phyloP scores from a whole-genome alignment of 2,329 filamentous ascomycete species.

The Colletotrichum tropicicola region DNA sequence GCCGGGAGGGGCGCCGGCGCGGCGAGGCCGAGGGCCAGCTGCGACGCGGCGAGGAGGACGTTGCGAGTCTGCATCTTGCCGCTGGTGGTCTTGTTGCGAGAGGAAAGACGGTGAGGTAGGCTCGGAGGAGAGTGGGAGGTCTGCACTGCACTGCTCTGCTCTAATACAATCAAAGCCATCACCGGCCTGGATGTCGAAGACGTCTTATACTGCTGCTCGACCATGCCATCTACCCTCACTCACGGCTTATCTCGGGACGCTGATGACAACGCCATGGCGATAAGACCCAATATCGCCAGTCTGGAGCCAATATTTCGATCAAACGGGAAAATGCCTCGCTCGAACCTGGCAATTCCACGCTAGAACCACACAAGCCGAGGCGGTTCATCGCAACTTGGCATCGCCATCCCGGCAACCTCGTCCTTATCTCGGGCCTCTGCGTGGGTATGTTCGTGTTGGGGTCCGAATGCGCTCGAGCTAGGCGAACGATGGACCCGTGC shows the following conservation, averaged over 20 bases:
- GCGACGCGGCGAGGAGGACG: slow-evolving; percentile 11
- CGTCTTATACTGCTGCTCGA: not conserved
- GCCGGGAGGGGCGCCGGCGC: slow-evolving; percentile 10
- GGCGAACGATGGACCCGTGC: too few relatives aligned
- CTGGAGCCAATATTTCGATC: not conserved
- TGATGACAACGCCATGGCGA: not conserved
- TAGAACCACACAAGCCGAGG: not conserved
- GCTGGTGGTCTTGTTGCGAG: not conserved
- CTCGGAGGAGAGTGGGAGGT: not conserved
- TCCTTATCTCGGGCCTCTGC: slow-evolving; percentile 10
- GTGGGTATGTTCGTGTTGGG: too few relatives aligned
- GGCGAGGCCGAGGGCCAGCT: slow-evolving; percentile 20
- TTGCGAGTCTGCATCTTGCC: slow-evolving; percentile 14
- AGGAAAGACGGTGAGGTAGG: not conserved
- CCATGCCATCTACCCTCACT: not conserved
- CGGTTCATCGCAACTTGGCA: not conserved
- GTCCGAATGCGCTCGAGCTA: too few relatives aligned
- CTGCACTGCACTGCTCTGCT: not conserved
- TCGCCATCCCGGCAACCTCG: not conserved
- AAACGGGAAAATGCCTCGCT: not conserved
- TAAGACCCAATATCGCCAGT: not conserved
- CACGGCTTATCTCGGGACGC: too few relatives aligned
- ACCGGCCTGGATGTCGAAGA: not conserved
- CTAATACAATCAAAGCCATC: not conserved
- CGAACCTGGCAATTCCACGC: not conserved